Evolutionary conservation across 768 basidiomycete genomes (phyloP), one percentile per base, ranked within the genome.

Genomic region (Boletus vermiculosoides): DNA sequence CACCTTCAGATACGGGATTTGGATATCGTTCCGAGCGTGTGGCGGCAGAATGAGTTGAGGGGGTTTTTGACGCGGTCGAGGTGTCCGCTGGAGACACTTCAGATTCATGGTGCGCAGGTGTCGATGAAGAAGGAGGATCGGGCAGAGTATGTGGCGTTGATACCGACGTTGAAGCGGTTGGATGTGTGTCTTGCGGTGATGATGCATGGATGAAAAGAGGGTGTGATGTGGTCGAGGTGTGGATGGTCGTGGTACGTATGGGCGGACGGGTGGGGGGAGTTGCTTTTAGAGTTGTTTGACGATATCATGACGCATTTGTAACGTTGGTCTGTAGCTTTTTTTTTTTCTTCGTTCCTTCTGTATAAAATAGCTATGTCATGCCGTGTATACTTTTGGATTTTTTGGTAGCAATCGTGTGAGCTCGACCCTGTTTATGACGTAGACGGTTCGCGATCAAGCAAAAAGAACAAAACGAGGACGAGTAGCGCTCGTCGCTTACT

Each of bases 61-160:
- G 15, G 59, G 22, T 69, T 69, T 16, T 13, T 69, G 25, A 22
- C n/a, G 36, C 54, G 67, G 4, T 69, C 65, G 16, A 6, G 7
- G 30, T 69, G 68, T 33, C 68, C 62, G 7, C 52, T 67, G 11
- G 65, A 61, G 58, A 57, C 25, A 18, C 58, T 67, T 22, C 44
- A 18, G 31, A 59, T 61, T 33, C 45, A 66, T 9, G 61, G 61
- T 1, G 18, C 55, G 20, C 55, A 55, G 18, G 53, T 50, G 47
- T 46, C 50, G 40, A 55, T 59, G 10, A 66, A 39, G 20, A 62
- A 65, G 49, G 54, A 59, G 20, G 62, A 54, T 22, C 56, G 52
- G 45, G 50, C 37, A 23, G 54, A 50, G 40, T 67, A 61, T 39
- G 37, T 34, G 30, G 46, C 52, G 40, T 16, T 65, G 39, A 44